Evolutionary conservation across 2,329 filamentous ascomycete species (phyloP).

Genomic region (Aschersonia sp.): DNA sequence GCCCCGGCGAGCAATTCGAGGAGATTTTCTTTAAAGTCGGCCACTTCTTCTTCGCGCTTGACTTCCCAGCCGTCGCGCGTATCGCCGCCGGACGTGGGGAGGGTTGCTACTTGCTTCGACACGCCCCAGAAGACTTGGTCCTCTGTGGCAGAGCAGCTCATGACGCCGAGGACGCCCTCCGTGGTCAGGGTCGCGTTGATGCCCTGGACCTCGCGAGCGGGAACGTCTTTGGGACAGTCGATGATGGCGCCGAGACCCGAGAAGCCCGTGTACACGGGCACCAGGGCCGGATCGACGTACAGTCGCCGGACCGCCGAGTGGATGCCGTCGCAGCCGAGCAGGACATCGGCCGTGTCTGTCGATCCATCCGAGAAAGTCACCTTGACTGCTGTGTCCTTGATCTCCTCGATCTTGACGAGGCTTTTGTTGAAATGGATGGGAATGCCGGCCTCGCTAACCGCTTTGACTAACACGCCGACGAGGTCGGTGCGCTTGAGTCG

Average conservation of each 20-base stretch:
- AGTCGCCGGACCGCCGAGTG: constrained; percentile 17
- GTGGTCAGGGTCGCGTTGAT: constrained; percentile 14
- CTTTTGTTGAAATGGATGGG: constrained; percentile 53
- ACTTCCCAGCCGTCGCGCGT: constrained; percentile 2
- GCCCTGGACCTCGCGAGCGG: constrained; percentile 6
- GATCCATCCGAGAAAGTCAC: constrained; percentile 40
- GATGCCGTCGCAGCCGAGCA: constrained; percentile 35
- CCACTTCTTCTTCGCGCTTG: constrained; percentile 1
- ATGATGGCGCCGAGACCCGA: constrained; percentile 9
- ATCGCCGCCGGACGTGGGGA: constrained; percentile 8
- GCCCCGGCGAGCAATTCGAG: constrained; percentile 9
- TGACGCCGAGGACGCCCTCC: constrained; percentile 13
- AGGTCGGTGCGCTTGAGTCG: constrained; percentile 45
- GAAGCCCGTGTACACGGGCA: constrained; percentile 16
- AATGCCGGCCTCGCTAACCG: constrained; percentile 27
- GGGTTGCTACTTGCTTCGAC: constrained; percentile 10
- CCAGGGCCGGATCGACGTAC: constrained; percentile 9
- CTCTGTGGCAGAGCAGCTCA: constrained; percentile 8
- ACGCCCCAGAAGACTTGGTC: constrained; percentile 17
- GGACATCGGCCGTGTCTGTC: constrained; percentile 20
- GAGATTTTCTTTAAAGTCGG: constrained; percentile 14
- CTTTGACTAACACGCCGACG: constrained; percentile 43
- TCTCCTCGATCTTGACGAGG: constrained; percentile 43
- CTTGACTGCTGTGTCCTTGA: constrained; percentile 36
- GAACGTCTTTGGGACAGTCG: constrained; percentile 1